Evolutionary conservation across 2,329 filamentous ascomycete species (phyloP), one percentile per base, ranked within the genome.

Genomic region (Mollisiaceae sp.): DNA sequence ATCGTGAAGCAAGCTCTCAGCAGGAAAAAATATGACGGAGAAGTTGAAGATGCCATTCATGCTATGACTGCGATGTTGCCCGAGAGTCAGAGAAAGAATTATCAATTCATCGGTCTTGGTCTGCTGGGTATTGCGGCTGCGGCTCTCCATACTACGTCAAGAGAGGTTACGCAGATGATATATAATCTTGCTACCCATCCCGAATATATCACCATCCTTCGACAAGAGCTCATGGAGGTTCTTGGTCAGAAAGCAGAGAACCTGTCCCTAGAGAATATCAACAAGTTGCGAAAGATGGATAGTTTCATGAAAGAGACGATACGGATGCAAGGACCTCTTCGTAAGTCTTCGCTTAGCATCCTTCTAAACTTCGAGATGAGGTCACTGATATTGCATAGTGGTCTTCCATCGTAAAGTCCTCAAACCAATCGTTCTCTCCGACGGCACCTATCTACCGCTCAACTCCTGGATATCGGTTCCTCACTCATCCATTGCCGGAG

Each of bases 361-460:
- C 20, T 50, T 9, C 22, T 50, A 4, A 11, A 20, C 8, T 18
- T 11, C 9, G 11, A 11, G 6, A 24, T 24, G 8, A 11, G 45
- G 24, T 6, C 27, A 32, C 27, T 27, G n/a, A 11, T 2, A 24
- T 8, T 24, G 38, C 24, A 36, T 22, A 64, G 63, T 64, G 8
- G 20, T 45, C 12, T 60, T 67, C 61, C 55, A 36, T 35, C 59
- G 65, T 12, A 57, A 63, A 56, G 64, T 63, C 50, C 79, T 87
- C 69, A 80, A 79, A 1, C 81, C 86, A 1, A 85, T 83, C 54
- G 84, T 83, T 73, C 62, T 65, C 39, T 58, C 57, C 9, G 58
- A 55, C 20, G 59, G 61, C 32, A 54, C 50, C 14, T 36, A 43
- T 50, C 63, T 64, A 15, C 55, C 32, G 8, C 12, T 32, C 8